Evolutionary conservation across 148 eudicot species (phyloP), one percentile per base, ranked within the genome.

Genomic region (Spergularia marina): DNA sequence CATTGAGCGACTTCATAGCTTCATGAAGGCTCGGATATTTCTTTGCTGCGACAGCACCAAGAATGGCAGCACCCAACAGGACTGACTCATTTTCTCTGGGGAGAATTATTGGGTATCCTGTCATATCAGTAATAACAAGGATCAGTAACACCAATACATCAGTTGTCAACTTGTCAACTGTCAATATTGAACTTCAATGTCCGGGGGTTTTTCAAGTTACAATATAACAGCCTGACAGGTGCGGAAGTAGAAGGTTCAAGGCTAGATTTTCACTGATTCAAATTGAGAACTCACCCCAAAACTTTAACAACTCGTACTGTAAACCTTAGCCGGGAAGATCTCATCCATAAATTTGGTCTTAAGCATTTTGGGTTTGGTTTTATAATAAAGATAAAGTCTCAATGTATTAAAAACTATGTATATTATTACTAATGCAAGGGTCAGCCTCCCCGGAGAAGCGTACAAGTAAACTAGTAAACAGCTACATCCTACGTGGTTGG

Each of bases 1-100:
- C 96, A 85, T 85, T 94, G 52, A 94, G 80, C 25, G 97, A 92
- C 87, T 92, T 95, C 99, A 95, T 95, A 64, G 97, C 99, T 51
- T 89, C 91, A 16, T 84, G 83, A 39, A 92, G 85, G 68, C 86
- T 88, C 23, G 88, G 70, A 76, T 85, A 92, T 53, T 87, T 89
- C 83, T 92, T 92, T 41, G 97, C 91, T 78, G 97, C 98, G 78
- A 94, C 98, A 79, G 98, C 90, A 80, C 98, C 98, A 62, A 94
- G 90, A 85, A 94, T 89, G 63, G 98, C 92, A 82, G 98, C 91
- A 68, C 98, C 98, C 72, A 94, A 75, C 49, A 94, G 89, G 77
- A 94, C 98, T 20, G 97, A 87, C 82, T 92, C 96, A 59, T 82
- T 95, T 86, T 95, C 99, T 77, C 94, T 76, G 20, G 99, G 99